A percentile compares a stretch with the other conserved stretches of the same genome.
Conservation (phyloP, 2,329 filamentous ascomycete genomes). For the Aureobasidium sp. region DNA sequence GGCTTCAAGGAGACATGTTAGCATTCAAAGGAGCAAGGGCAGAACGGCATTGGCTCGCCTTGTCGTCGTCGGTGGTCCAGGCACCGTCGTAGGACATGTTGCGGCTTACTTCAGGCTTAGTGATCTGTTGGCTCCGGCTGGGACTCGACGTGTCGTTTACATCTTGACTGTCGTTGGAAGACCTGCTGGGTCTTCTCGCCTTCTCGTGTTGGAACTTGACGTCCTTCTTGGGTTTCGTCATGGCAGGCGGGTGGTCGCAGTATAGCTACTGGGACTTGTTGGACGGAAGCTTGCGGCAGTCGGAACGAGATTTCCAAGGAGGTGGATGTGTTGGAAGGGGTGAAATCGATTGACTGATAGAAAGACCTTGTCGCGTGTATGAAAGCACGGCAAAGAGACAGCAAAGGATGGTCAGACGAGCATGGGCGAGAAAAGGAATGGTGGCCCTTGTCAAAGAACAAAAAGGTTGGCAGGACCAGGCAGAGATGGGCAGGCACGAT, state of each 20-base stretch:
- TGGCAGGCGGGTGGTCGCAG: slow-evolving; percentile 20
- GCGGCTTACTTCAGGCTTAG: slow-evolving; percentile 17
- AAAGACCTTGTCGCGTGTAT: background rate
- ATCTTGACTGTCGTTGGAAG: slow-evolving; percentile 55
- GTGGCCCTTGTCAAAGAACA: background rate
- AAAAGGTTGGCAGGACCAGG: slow-evolving; percentile 1
- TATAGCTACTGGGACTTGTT: background rate
- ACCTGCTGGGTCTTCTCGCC: slow-evolving; percentile 50
- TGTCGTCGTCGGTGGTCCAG: slow-evolving; percentile 19
- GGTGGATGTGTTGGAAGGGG: background rate
- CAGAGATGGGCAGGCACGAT: background rate
- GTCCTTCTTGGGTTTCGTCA: slow-evolving; percentile 50
- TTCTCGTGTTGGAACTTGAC: slow-evolving; percentile 54
- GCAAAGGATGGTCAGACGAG: background rate
- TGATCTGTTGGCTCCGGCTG: slow-evolving; percentile 33
- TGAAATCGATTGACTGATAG: background rate
- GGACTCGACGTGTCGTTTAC: slow-evolving; percentile 47
- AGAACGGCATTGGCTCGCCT: slow-evolving; percentile 13
- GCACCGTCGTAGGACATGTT: slow-evolving; percentile 16
- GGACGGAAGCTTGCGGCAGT: background rate
- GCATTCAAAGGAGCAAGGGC: background rate
- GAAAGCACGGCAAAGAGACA: background rate
- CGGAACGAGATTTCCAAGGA: background rate
- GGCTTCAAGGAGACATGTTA: slow-evolving; percentile 9
- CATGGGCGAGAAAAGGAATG: background rate